These are phyloP conservation scores for Gynostemma pentaphyllum DNA, from an alignment of 306 rosid species.

Conservation along the genomic window DNA sequence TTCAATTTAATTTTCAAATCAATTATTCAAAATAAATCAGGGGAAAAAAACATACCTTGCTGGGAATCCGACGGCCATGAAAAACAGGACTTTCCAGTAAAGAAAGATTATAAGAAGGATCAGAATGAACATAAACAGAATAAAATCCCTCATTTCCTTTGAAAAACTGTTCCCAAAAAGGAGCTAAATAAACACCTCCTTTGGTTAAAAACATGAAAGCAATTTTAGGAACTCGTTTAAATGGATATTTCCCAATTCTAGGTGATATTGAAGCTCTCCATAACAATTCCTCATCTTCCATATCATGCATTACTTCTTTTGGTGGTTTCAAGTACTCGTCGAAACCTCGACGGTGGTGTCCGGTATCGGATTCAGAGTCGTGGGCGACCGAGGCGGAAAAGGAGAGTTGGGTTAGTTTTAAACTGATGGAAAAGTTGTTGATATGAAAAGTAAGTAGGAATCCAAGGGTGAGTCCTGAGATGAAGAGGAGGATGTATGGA, in stretches of 20 bases:
- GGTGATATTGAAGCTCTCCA: slow-evolving; percentile 13
- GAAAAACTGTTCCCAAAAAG: slow-evolving; percentile 8
- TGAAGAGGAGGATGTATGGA: slow-evolving; percentile 2
- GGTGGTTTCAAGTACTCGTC: slow-evolving; percentile 9
- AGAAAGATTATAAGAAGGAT: slow-evolving; percentile 9
- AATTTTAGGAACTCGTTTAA: slow-evolving; percentile 4
- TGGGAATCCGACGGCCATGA: slow-evolving; percentile 7
- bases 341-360: not conserved
- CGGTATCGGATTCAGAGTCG: not conserved
- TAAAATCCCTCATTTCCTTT: slow-evolving; percentile 7
- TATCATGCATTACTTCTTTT: slow-evolving; percentile 5
- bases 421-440: not conserved
- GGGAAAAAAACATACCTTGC: slow-evolving; percentile 3
- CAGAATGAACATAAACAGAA: slow-evolving; percentile 9
- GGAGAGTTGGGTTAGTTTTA: not conserved
- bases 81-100: not conserved
- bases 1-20: no score
- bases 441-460: not conserved
- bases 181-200: slow-evolving; percentile 3
- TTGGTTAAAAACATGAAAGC: slow-evolving; percentile 7
- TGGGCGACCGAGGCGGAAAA: not conserved
- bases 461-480: slow-evolving; percentile 4
- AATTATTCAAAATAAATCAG: not conserved
- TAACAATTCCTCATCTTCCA: slow-evolving; percentile 8
- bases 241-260: not conserved